phyloP scores from a whole-genome alignment of 2,329 filamentous ascomycete genomes.

The Acephala macrosclerotiorum region DNA sequence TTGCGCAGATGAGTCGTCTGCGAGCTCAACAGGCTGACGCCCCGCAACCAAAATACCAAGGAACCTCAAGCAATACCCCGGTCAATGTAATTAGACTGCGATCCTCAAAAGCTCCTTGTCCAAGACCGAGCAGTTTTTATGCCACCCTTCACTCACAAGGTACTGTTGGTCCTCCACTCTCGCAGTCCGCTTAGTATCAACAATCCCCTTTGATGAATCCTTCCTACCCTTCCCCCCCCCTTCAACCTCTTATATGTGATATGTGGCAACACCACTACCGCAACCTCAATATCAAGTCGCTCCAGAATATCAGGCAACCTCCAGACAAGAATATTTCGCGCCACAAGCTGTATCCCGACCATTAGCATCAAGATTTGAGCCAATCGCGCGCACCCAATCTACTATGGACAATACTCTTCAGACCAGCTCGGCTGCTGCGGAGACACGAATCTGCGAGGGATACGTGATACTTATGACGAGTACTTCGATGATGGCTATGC shows the following conservation, averaged over 20 bases:
- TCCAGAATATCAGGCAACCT: background rate
- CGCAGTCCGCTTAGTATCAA: constrained; percentile 35
- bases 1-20: no score
- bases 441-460: constrained; percentile 16
- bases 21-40: no score
- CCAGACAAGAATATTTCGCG: constrained; percentile 21
- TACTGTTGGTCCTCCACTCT: constrained; percentile 35
- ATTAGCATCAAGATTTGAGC: constrained; percentile 36
- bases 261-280: constrained; percentile 24
- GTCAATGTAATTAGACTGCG: no score
- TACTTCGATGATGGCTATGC: constrained; percentile 38
- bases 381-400: constrained; percentile 31
- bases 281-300: constrained; percentile 14
- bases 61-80: no score
- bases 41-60: no score
- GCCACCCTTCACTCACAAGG: constrained; percentile 23
- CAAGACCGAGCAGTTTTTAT: constrained; percentile 36
- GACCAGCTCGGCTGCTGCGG: constrained; percentile 32
- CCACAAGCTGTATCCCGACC: constrained; percentile 33
- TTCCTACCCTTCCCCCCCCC: constrained; percentile 33
- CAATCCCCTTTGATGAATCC: constrained; percentile 21
- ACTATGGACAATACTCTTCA: constrained; percentile 30
- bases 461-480: constrained; percentile 17
- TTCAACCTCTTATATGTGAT: constrained; percentile 31
- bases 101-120: no score